These are phyloP conservation scores for Exophiala spinifera DNA, from an alignment of 2,329 filamentous ascomycete genomes.

Conservation along the genomic window DNA sequence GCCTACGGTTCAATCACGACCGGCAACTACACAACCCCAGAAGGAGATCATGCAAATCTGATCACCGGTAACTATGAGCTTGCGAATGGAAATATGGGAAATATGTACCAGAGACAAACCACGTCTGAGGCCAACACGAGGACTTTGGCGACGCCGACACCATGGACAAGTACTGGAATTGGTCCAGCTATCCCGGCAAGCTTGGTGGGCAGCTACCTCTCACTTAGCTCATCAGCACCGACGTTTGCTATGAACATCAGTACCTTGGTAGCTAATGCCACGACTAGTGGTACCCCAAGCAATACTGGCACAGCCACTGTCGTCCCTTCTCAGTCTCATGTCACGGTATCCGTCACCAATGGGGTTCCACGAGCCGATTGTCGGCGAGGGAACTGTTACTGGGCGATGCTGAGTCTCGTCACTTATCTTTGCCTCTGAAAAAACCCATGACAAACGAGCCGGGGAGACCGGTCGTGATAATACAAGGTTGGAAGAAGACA, in stretches of 20 bases:
- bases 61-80: constrained; percentile 45
- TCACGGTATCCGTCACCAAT: background rate
- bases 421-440: background rate
- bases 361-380: background rate
- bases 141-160: constrained; percentile 44
- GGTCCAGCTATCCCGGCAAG: constrained; percentile 47
- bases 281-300: background rate
- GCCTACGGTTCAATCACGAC: constrained; percentile 47
- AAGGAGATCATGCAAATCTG: constrained; percentile 42
- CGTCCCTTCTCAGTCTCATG: background rate
- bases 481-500: background rate
- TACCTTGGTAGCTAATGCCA: background rate
- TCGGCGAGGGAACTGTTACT: no score
- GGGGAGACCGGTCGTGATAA: background rate
- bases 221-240: constrained; percentile 7
- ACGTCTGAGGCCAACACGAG: constrained; percentile 43
- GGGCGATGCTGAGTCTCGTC: background rate
- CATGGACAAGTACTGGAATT: constrained; percentile 46
- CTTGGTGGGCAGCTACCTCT: constrained; percentile 37
- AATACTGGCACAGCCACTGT: background rate
- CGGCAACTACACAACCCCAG: constrained; percentile 42
- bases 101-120: constrained; percentile 42
- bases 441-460: background rate
- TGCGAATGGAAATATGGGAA: constrained; percentile 38
- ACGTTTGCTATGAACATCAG: background rate